Evolutionary conservation across 768 basidiomycete species (phyloP).

Genomic region (Myochromella boudieri): DNA sequence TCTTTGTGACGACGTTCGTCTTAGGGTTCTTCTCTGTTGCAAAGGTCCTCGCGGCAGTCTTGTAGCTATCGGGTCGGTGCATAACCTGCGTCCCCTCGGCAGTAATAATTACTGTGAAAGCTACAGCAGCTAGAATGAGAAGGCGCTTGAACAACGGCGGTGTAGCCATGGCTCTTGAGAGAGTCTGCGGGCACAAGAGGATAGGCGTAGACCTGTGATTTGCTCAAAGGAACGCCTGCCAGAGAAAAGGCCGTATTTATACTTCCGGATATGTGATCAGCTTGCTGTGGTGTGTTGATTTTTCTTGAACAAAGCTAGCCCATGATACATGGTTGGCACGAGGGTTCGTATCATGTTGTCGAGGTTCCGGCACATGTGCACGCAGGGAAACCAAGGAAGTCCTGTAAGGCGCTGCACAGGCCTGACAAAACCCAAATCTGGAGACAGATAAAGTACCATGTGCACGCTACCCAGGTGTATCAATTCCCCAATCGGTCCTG

Average conservation of each 20-base stretch:
- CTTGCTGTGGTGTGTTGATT: slow-evolving; percentile 4
- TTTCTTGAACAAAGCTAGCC: background rate
- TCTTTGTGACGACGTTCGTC: slow-evolving; percentile 39
- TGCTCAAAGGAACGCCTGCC: slow-evolving; percentile 1
- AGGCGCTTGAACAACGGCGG: slow-evolving; percentile 22
- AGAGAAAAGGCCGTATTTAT: slow-evolving; percentile 12
- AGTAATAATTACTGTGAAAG: slow-evolving; percentile 19
- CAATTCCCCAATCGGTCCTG: background rate
- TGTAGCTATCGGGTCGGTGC: slow-evolving; percentile 50
- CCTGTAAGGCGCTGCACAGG: background rate
- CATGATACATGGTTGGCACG: slow-evolving; percentile 6
- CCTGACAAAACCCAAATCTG: slow-evolving; percentile 8
- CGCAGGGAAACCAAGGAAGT: slow-evolving; percentile 1
- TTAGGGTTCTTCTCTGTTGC: slow-evolving; percentile 32
- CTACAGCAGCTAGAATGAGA: slow-evolving; percentile 23
- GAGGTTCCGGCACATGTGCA: slow-evolving; percentile 17
- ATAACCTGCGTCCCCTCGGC: slow-evolving; percentile 50
- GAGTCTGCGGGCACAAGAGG: background rate
- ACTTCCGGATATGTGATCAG: slow-evolving; percentile 5
- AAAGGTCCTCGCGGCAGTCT: slow-evolving; percentile 34
- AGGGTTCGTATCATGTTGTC: slow-evolving; percentile 13
- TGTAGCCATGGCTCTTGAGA: slow-evolving; percentile 10
- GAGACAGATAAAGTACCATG: slow-evolving; percentile 13
- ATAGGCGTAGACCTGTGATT: background rate
- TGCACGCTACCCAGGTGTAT: slow-evolving; percentile 4